phyloP scores from a whole-genome alignment of 352 stramenopile genomes.

The Pilasporangium apinafurcum region DNA sequence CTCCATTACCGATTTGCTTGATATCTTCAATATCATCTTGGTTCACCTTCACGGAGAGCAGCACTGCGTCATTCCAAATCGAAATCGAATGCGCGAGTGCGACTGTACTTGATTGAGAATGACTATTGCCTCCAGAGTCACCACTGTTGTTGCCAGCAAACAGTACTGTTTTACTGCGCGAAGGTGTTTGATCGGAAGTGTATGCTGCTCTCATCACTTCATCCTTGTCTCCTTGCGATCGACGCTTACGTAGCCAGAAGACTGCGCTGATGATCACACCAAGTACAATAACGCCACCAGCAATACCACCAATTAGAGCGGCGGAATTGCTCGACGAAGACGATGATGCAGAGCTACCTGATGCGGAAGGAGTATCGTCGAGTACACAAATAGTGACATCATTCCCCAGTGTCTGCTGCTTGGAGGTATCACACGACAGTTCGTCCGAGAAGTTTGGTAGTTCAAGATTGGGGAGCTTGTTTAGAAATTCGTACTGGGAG shows the following conservation, averaged over 20 bases:
- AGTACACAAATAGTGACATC: constrained; percentile 21
- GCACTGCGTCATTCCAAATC: constrained; percentile 36
- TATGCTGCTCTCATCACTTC: not conserved
- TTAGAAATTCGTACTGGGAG: constrained; percentile 9
- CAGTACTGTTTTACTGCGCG: not conserved
- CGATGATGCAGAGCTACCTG: constrained; percentile 14
- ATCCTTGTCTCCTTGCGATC: not conserved
- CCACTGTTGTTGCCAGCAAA: not conserved
- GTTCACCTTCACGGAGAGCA: constrained; percentile 32
- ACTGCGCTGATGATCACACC: not conserved
- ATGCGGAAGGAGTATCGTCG: constrained; percentile 8
- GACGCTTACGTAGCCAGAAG: not conserved
- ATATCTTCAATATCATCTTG: constrained; percentile 41
- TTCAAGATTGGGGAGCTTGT: constrained; percentile 23
- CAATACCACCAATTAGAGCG: constrained; percentile 10
- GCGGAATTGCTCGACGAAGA: constrained; percentile 9
- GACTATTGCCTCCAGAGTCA: not conserved
- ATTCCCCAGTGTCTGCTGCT: constrained; percentile 20
- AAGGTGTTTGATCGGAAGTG: not conserved
- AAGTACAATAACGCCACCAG: constrained; percentile 2
- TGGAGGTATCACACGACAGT: constrained; percentile 12
- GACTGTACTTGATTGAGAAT: not conserved
- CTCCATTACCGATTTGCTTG: constrained; percentile 17
- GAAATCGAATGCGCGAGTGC: constrained; percentile 1
- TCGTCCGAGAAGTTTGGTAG: constrained; percentile 23